Evolutionary conservation across 192 early-diverging fungal genomes (phyloP).

Genomic region (Gryganskiella cystojenkinii): DNA sequence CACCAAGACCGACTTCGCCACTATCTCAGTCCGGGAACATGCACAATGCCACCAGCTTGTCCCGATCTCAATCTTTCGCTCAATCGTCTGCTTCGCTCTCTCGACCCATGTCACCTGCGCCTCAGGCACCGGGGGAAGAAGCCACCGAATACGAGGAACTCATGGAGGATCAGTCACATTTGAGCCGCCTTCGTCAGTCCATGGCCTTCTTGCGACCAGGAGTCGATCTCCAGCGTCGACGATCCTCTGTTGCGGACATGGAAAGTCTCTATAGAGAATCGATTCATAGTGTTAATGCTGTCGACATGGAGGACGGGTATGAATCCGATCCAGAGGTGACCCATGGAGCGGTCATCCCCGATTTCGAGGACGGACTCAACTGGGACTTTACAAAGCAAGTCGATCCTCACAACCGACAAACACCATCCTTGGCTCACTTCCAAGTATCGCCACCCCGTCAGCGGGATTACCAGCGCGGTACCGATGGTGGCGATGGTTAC

Average conservation of each 20-base stretch:
- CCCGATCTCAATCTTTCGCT: conserved; percentile 24
- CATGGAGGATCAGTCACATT: conserved; percentile 31
- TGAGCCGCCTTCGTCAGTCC: conserved; percentile 27
- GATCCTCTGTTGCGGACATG: conserved; percentile 39
- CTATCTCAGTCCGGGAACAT: conserved; percentile 9
- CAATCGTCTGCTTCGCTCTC: conserved; percentile 4
- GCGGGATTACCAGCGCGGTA: conserved; percentile 26
- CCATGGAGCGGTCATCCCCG: conserved; percentile 24
- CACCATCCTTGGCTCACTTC: conserved; percentile 23
- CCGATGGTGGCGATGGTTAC: conserved; percentile 9
- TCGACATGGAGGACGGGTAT: conserved; percentile 29
- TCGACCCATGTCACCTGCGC: conserved; percentile 11
- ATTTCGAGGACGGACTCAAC: conserved; percentile 37
- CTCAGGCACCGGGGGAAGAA: conserved; percentile 11
- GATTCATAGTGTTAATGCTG: background rate
- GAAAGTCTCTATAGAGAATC: conserved; percentile 30
- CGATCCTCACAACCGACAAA: background rate
- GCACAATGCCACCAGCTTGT: conserved; percentile 4
- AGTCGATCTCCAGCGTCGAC: conserved; percentile 9
- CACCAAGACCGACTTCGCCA: conserved; percentile 20
- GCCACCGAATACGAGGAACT: conserved; percentile 39
- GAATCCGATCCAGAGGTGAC: conserved; percentile 50
- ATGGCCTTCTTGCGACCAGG: conserved; percentile 16
- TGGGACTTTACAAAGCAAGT: conserved; percentile 33
- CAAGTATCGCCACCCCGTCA: conserved; percentile 3